phyloP scores from a whole-genome alignment of 768 basidiomycete species.

The Tulasnella calospora region DNA sequence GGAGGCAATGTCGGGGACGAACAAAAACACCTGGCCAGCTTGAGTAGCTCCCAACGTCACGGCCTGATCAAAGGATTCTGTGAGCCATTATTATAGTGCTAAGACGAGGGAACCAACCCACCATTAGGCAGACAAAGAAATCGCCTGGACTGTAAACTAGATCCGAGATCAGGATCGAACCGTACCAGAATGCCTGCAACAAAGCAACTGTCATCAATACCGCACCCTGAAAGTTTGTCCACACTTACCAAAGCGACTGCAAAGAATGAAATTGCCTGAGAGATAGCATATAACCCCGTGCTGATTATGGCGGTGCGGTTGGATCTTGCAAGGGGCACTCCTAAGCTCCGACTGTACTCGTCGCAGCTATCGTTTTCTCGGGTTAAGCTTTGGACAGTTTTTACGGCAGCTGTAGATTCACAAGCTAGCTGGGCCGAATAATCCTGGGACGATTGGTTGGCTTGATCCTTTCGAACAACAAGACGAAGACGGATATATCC shows the following conservation, averaged over 20 bases:
- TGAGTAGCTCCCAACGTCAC: conserved; percentile 71
- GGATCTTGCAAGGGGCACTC: conserved; percentile 61
- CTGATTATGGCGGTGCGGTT: conserved; percentile 61
- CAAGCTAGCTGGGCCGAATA: conserved; percentile 82
- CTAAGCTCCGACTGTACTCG: conserved; percentile 65
- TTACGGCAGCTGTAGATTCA: conserved; percentile 84
- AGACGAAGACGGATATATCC: conserved; percentile 86
- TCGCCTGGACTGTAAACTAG: conserved; percentile 51
- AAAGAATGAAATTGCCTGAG: conserved; percentile 70
- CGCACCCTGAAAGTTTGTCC: too few relatives aligned
- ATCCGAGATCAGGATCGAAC: conserved; percentile 55
- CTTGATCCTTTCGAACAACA: conserved; percentile 81
- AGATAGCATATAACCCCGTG: conserved; percentile 62
- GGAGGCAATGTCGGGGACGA: conserved; percentile 41
- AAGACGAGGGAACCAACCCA: conserved; percentile 35
- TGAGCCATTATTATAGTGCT: background rate
- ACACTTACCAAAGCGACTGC: conserved; percentile 64
- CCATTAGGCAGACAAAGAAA: conserved; percentile 85
- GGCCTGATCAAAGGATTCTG: conserved; percentile 42
- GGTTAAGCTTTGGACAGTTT: conserved; percentile 84
- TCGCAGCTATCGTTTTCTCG: conserved; percentile 74
- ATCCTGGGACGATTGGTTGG: conserved; percentile 75
- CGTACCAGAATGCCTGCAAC: conserved; percentile 59
- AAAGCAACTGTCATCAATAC: background rate
- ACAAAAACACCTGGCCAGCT: conserved; percentile 38